Conservation (phyloP, 2,329 filamentous ascomycete genomes). For the Sporothrix dimorphospora region DNA sequence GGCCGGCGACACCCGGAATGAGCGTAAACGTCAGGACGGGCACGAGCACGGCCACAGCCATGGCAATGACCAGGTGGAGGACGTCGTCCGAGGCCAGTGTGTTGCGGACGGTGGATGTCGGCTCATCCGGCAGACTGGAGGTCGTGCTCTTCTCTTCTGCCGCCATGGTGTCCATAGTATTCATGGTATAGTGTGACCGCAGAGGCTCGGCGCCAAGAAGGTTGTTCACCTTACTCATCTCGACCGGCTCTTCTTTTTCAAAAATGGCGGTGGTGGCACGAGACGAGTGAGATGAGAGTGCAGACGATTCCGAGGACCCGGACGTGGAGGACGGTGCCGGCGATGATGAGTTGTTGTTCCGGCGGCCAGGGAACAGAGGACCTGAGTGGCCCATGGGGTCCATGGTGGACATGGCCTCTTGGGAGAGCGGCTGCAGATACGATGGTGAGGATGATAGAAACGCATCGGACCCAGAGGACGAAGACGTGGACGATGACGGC, state of each 20-base stretch:
- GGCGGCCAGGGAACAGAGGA: constrained; percentile 26
- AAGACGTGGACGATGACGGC: neutral
- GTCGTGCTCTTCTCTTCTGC: neutral
- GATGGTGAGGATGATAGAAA: neutral
- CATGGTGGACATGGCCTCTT: neutral
- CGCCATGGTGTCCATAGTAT: neutral
- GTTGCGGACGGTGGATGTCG: neutral
- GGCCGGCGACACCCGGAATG: constrained; percentile 58
- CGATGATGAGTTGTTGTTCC: constrained; percentile 5
- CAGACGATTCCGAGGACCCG: constrained; percentile 12
- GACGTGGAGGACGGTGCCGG: constrained; percentile 21
- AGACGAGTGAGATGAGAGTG: neutral
- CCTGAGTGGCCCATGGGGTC: constrained; percentile 32
- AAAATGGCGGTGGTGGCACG: constrained; percentile 18
- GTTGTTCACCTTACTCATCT: neutral
- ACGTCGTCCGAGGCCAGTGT: constrained; percentile 27
- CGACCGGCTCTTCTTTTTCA: neutral
- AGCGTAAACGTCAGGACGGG: constrained; percentile 62
- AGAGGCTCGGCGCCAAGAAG: too few relatives aligned
- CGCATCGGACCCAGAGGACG: neutral
- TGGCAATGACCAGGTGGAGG: constrained; percentile 46
- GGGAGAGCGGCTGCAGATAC: neutral
- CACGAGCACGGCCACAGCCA: constrained; percentile 56
- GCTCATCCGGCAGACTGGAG: neutral
- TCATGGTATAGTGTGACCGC: neutral